Evolutionary conservation across 116 monocot species (phyloP), one percentile per base, ranked within the genome.

Genomic region (Posidonia oceanica): DNA sequence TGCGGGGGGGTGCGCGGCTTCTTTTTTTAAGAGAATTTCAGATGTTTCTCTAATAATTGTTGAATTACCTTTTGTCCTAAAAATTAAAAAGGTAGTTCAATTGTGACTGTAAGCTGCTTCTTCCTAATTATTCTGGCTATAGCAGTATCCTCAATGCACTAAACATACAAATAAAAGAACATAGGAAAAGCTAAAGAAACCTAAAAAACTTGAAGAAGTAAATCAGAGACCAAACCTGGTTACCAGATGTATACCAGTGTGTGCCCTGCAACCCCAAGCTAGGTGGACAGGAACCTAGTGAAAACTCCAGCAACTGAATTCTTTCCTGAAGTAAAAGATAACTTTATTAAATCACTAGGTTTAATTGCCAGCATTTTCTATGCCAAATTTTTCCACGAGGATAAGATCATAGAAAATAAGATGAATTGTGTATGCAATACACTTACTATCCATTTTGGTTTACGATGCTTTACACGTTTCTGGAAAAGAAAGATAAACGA

Each of bases 281-380:
- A 39, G 96, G 96, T 36, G 96, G 96, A 53, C 88, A 86, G 11
- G 83, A 83, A 55, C 96, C 96, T 13, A 96, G 84, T 72, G 87
- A 91, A 59, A 96, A 96, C 22, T 96, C 96, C 70, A 84, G 87
- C 63, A 96, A 52, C 68, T 96, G 84, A 65, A 96, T 72, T 61
- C 75, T 96, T 77, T 89, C 96, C 95, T 96, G 68, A 20, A 63
- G 44, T 68, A 68, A 3, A 66, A 62, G 22, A 22, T 39, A 55
- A 3, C 23, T 41, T 15, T 44, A 2, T 36, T 16, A 12, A 40
- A 44, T 61, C 12, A 14, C 21, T 23, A 13, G 39, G 16, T 38
- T 14, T 6, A 62, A 62, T 20, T 37, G 17, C 48, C 8, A 48
- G 12, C 2, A 48, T 5, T 10, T 48, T 48, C 1, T 10, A 29